These are phyloP conservation scores for Ambrosia hybrid DNA, from an alignment of 140 eudicot species.

Conservation along the genomic window DNA sequence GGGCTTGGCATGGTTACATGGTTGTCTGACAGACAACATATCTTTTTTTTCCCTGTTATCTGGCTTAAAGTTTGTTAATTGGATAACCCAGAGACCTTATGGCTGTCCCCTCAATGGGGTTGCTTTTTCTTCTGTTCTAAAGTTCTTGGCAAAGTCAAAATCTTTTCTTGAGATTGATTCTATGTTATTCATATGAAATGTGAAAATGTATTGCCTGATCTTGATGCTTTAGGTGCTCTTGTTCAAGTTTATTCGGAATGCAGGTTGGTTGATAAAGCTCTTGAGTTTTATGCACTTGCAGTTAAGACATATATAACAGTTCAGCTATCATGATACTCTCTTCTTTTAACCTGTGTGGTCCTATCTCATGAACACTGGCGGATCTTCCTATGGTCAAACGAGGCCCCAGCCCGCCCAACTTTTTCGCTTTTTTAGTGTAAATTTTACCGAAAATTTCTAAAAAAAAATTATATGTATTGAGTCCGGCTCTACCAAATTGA, in stretches of 20 bases:
- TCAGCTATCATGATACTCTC: too few relatives aligned
- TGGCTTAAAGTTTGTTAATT: slow-evolving; percentile 51
- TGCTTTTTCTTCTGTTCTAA: slow-evolving; percentile 81
- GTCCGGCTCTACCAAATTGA: too few relatives aligned
- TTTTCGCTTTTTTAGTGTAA: too few relatives aligned
- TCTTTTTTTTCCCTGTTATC: slow-evolving; percentile 4
- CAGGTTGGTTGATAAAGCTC: slow-evolving; percentile 67
- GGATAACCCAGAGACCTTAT: slow-evolving; percentile 56
- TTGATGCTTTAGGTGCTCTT: slow-evolving; percentile 56
- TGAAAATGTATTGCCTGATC: slow-evolving; percentile 46
- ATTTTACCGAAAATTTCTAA: too few relatives aligned
- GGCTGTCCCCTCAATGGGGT: slow-evolving; percentile 57
- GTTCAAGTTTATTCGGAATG: slow-evolving; percentile 58
- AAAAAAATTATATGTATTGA: too few relatives aligned
- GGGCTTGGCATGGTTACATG: too few relatives aligned
- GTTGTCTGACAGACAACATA: too few relatives aligned
- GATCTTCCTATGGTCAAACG: too few relatives aligned
- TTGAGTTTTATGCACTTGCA: slow-evolving; percentile 46
- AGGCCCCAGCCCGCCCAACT: too few relatives aligned
- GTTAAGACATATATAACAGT: slow-evolving; percentile 31
- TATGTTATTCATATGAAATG: slow-evolving; percentile 45
- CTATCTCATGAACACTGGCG: too few relatives aligned
- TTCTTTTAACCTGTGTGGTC: too few relatives aligned
- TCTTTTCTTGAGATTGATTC: slow-evolving; percentile 56
- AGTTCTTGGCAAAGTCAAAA: slow-evolving; percentile 68